Evolutionary conservation across 2,329 filamentous ascomycete genomes (phyloP).

Genomic region (Apiospora kogelbergensis): DNA sequence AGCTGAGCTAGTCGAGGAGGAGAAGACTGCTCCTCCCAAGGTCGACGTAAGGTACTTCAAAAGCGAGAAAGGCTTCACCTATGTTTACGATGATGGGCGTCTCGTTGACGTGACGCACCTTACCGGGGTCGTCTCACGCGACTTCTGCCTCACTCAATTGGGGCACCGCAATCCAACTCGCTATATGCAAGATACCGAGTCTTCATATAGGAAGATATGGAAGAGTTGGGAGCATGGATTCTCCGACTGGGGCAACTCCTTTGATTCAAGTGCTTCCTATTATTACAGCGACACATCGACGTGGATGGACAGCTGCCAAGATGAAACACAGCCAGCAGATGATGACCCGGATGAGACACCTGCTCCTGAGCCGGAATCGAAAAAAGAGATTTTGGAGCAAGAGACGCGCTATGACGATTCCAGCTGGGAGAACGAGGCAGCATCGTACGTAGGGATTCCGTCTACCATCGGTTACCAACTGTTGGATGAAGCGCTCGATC

Average conservation of each 20-base stretch:
- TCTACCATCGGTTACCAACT: background rate
- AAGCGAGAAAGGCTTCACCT: no score
- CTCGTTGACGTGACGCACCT: no score
- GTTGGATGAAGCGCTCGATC: background rate
- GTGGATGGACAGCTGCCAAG: background rate
- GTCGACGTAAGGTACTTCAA: no score
- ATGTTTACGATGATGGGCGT: no score
- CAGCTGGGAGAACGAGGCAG: background rate
- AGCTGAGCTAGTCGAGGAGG: no score
- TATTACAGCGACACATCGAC: background rate
- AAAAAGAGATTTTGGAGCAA: background rate
- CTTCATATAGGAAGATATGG: background rate
- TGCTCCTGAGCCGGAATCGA: background rate
- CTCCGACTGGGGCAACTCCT: background rate
- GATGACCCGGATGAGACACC: background rate
- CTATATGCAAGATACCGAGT: background rate
- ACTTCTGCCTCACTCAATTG: no score
- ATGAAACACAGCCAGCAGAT: background rate
- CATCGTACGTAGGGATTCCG: background rate
- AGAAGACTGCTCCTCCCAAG: no score
- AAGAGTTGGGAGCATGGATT: no score
- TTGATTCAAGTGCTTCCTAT: background rate
- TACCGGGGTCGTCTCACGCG: no score
- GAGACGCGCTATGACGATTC: background rate
- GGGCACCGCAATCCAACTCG: no score